A percentile compares a stretch with the other conserved stretches of the same genome.
phyloP scores from a whole-genome alignment of 176 grass and related monocot species.

The Otatea glauca region DNA sequence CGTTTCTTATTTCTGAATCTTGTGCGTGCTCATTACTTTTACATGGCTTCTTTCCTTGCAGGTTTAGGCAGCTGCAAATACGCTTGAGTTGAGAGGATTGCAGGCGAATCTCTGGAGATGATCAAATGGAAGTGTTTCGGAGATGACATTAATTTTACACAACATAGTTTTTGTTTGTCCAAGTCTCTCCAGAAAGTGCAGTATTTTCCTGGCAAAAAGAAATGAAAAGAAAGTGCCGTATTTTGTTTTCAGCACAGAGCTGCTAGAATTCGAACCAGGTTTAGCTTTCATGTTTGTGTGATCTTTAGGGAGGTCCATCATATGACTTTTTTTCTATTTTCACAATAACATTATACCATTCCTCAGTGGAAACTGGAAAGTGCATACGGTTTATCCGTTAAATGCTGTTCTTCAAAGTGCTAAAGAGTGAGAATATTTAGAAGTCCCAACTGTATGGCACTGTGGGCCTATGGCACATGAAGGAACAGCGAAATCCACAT shows the following conservation, averaged over 20 bases:
- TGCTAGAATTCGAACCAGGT: conserved; percentile 4
- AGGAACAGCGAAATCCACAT: not conserved
- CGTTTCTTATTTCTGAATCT: not conserved
- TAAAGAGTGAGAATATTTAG: not conserved
- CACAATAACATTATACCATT: not conserved
- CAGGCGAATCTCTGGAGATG: not conserved
- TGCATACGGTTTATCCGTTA: not conserved
- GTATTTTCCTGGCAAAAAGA: too few relatives aligned
- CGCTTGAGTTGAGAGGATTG: conserved; percentile 10
- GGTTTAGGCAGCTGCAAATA: conserved; percentile 53
- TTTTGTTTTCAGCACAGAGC: conserved; percentile 9
- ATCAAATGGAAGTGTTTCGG: conserved; percentile 31
- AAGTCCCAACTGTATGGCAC: not conserved
- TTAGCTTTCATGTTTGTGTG: not conserved
- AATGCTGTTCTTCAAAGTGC: not conserved
- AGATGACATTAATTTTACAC: not conserved
- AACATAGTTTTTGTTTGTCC: not conserved
- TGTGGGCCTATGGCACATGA: not conserved
- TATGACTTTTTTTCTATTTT: conserved; percentile 5
- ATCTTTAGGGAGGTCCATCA: not conserved
- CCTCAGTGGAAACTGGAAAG: not conserved
- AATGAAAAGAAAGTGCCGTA: not conserved
- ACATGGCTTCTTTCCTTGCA: conserved; percentile 10
- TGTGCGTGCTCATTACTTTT: not conserved
- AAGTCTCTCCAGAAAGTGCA: not conserved